Evolutionary conservation across 306 rosid genomes (phyloP).

Genomic region (Vigna radiata): DNA sequence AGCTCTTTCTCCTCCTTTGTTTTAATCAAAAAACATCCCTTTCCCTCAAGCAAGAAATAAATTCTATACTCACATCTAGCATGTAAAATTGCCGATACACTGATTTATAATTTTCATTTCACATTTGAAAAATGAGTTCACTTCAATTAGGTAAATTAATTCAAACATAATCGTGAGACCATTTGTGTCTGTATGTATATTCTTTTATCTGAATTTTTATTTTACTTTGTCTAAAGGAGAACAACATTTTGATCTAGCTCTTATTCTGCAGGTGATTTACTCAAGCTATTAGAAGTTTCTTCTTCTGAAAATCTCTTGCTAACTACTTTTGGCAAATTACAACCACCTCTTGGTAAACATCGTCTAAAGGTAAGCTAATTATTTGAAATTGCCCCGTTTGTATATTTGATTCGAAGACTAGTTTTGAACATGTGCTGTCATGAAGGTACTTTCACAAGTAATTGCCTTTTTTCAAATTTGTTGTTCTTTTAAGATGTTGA

Average conservation of each 20-base stretch:
- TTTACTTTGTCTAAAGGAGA: neutral
- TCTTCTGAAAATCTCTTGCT: constrained; percentile 68
- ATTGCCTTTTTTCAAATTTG: constrained; percentile 1
- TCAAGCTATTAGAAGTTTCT: constrained; percentile 83
- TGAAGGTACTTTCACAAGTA: neutral
- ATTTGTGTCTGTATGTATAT: constrained; percentile 2
- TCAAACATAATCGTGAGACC: neutral
- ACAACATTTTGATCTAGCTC: constrained; percentile 30
- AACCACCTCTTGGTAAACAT: constrained; percentile 98
- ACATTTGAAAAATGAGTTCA: neutral
- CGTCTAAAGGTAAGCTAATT: constrained; percentile 80
- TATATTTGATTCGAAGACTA: constrained; percentile 34
- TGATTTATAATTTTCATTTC: neutral
- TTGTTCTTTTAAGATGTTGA: constrained; percentile 21
- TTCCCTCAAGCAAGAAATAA: neutral
- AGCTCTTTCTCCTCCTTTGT: neutral
- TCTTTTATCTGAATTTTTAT: constrained; percentile 23
- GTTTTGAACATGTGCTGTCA: constrained; percentile 28
- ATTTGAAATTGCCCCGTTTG: constrained; percentile 27
- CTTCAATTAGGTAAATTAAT: constrained; percentile 20
- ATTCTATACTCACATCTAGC: neutral
- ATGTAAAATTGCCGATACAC: constrained; percentile 8
- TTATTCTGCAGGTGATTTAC: constrained; percentile 76
- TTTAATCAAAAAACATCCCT: neutral
- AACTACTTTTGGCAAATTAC: constrained; percentile 94